Conservation (phyloP, 2,329 filamentous ascomycete species). For the Paradendryphiella salina region DNA sequence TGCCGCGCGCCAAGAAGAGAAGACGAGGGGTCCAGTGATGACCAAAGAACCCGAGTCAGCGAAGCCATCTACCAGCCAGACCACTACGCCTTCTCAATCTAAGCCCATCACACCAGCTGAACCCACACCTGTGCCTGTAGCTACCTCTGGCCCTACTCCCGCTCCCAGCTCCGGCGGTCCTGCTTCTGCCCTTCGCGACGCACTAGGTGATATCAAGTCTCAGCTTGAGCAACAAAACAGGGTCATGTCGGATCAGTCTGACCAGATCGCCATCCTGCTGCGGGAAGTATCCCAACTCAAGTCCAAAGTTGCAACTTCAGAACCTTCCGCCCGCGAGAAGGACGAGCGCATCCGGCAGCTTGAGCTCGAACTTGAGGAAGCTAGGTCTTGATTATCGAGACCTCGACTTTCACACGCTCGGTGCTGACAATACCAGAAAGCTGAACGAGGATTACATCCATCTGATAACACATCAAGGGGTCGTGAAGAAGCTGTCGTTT, state of each 20-base stretch:
- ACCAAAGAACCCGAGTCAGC: conserved; percentile 51
- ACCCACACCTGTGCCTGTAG: conserved; percentile 46
- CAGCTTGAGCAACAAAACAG: conserved; percentile 76
- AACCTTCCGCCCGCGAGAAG: conserved; percentile 43
- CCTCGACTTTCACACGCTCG: not conserved
- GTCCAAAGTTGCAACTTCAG: conserved; percentile 63
- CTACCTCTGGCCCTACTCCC: conserved; percentile 46
- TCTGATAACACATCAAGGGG: conserved; percentile 2
- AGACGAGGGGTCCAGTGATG: conserved; percentile 41
- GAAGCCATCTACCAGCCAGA: conserved; percentile 47
- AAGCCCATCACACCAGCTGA: conserved; percentile 44
- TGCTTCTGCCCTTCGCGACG: conserved; percentile 62
- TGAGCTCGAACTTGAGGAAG: conserved; percentile 49
- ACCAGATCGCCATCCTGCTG: conserved; percentile 71
- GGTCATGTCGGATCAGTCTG: conserved; percentile 75
- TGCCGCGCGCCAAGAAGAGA: conserved; percentile 47
- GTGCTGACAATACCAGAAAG: not conserved
- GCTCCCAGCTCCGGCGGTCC: conserved; percentile 49
- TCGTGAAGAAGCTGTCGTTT: not conserved
- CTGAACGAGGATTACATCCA: not conserved
- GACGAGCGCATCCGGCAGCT: conserved; percentile 48
- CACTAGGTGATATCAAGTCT: conserved; percentile 75
- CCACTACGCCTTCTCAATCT: conserved; percentile 38
- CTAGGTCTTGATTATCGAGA: conserved; percentile 36
- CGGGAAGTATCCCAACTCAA: conserved; percentile 68